Percentiles rank a stretch among this genome's conserved stretches.
Conservation (phyloP, 2,329 filamentous ascomycete species). For the Didymella lethalis region DNA sequence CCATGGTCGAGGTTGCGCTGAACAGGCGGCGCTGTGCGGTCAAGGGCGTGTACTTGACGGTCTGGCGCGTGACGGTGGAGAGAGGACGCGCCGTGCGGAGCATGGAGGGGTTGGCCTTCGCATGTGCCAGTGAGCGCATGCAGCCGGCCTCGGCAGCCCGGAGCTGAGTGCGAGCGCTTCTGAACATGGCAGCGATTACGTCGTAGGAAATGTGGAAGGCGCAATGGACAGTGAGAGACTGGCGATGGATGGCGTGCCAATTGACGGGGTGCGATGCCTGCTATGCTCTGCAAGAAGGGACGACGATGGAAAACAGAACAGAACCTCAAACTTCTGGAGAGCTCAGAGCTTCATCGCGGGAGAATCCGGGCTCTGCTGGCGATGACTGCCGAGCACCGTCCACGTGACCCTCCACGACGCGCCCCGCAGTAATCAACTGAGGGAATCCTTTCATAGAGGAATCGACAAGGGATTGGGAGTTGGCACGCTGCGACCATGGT, state of each 20-base stretch:
- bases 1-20: conserved; percentile 46
- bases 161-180: conserved; percentile 42
- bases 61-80: conserved; percentile 36
- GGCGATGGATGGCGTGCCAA: conserved; percentile 16
- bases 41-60: conserved; percentile 31
- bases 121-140: conserved; percentile 48
- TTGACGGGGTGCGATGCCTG: conserved; percentile 17
- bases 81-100: conserved; percentile 38
- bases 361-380: conserved; percentile 10
- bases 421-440: not conserved
- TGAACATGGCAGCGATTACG: conserved; percentile 43
- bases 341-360: conserved; percentile 15
- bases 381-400: not conserved
- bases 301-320: conserved; percentile 13
- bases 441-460: not conserved
- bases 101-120: conserved; percentile 43
- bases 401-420: conserved; percentile 3
- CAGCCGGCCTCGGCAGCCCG: conserved; percentile 47
- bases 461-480: not conserved
- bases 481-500: not conserved
- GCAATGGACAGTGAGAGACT: conserved; percentile 7
- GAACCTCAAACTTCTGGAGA: conserved; percentile 14
- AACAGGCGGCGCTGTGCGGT: conserved; percentile 41
- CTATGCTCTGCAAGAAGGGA: conserved; percentile 8
- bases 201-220: conserved; percentile 6